Conservation (phyloP, 805 yeast species). For the Ascoidea asiatica region DNA sequence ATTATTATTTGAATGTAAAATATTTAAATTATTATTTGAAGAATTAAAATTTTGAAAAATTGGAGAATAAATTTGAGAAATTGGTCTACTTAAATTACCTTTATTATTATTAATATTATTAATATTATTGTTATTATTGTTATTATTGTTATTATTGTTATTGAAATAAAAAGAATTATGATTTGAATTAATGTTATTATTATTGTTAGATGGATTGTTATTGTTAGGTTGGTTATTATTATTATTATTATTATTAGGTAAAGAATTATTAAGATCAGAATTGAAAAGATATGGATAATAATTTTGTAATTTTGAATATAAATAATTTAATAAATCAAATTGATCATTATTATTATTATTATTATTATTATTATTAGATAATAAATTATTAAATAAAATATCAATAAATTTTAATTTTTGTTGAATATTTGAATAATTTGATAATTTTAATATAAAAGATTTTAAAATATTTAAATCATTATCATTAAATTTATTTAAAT, state of each 20-base stretch:
- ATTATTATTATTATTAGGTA: constrained; percentile 1
- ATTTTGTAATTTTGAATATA: constrained; percentile 3
- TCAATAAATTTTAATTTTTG: not conserved
- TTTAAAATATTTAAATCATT: not conserved
- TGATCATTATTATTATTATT: not conserved
- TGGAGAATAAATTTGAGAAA: constrained; percentile 19
- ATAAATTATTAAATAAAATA: too few species aligned
- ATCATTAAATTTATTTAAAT: too few species aligned
- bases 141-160: constrained; percentile 9
- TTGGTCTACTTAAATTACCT: constrained; percentile 12
- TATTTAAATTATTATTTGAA: not conserved
- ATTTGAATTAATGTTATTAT: constrained; percentile 5
- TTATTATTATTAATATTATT: constrained; percentile 9
- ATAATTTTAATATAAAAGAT: not conserved
- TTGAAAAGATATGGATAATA: not conserved
- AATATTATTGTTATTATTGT: not conserved
- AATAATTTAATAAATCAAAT: not conserved
- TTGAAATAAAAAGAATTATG: constrained; percentile 12
- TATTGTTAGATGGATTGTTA: constrained; percentile 6
- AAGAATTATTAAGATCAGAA: not conserved
- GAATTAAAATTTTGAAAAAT: not conserved
- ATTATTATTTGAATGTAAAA: constrained; percentile 10
- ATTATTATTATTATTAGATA: not conserved
- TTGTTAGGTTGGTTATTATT: constrained; percentile 3
- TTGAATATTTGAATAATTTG: not conserved